Percentiles rank a stretch among this genome's conserved stretches.
These are phyloP conservation scores for Diutina rugosa DNA, from an alignment of 1,139 yeast species.

Conservation along the genomic window DNA sequence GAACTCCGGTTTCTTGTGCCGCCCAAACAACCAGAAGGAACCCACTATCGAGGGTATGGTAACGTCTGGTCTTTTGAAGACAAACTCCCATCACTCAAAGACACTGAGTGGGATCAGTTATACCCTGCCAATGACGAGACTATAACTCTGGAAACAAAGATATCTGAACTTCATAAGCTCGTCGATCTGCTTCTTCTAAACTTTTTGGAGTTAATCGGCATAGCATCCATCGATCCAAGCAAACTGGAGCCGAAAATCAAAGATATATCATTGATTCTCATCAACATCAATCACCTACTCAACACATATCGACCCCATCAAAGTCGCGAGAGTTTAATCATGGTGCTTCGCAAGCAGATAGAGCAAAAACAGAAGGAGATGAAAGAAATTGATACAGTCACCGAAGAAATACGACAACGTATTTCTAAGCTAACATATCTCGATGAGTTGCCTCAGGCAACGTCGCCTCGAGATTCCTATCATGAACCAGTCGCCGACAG, in stretches of 20 bases:
- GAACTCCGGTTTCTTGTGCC: constrained; percentile 47
- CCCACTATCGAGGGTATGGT: constrained; percentile 69
- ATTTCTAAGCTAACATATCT: constrained; percentile 16
- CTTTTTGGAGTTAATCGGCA: constrained; percentile 62
- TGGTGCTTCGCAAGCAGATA: constrained; percentile 54
- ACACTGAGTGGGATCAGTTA: constrained; percentile 57
- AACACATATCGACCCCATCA: constrained; percentile 88
- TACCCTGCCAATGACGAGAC: constrained; percentile 36
- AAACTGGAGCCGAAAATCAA: constrained; percentile 55
- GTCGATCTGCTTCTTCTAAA: constrained; percentile 57
- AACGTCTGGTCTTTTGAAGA: constrained; percentile 71
- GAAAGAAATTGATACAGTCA: constrained; percentile 31
- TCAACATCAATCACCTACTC: constrained; percentile 72
- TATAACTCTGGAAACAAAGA: constrained; percentile 39
- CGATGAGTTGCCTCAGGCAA: neutral
- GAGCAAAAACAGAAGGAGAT: constrained; percentile 41
- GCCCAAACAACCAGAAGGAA: constrained; percentile 47
- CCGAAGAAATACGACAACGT: constrained; percentile 29
- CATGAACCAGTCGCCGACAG: neutral
- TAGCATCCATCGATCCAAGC: constrained; percentile 58
- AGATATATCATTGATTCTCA: constrained; percentile 57
- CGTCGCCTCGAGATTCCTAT: neutral
- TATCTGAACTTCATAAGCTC: constrained; percentile 55
- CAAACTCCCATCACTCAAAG: constrained; percentile 51
- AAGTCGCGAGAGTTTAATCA: constrained; percentile 66